These are phyloP conservation scores for Periconia macrospinosa DNA, from an alignment of 2,329 filamentous ascomycete genomes.

Conservation along the genomic window DNA sequence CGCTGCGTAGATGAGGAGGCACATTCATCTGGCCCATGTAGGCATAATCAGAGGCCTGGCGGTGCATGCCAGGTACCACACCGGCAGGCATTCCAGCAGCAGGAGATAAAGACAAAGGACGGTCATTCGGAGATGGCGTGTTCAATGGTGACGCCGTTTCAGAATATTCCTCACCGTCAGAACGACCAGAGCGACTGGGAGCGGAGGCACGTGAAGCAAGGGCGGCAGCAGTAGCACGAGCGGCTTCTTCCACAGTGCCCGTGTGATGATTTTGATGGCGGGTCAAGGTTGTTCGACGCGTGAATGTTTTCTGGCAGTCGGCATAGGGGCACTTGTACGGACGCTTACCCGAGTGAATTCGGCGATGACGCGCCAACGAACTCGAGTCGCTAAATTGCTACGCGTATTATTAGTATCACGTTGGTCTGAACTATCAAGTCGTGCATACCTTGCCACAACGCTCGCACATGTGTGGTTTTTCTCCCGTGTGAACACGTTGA, in stretches of 20 bases:
- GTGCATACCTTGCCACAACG: conserved; percentile 84
- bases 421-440: conserved; percentile 1
- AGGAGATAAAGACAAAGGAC: conserved; percentile 78
- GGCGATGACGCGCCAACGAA: conserved; percentile 86
- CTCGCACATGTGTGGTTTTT: conserved; percentile 98
- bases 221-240: conserved; percentile 83
- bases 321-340: conserved; percentile 98
- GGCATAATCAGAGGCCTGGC: conserved; percentile 68
- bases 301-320: conserved; percentile 98
- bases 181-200: conserved; percentile 58
- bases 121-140: conserved; percentile 81
- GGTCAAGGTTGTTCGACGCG: conserved; percentile 89
- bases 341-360: conserved; percentile 92
- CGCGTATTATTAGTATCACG: conserved; percentile 24
- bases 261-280: conserved; percentile 96
- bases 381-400: conserved; percentile 96
- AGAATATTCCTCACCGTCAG: conserved; percentile 71
- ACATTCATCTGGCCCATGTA: conserved; percentile 80
- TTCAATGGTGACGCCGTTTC: conserved; percentile 73
- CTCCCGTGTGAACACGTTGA: conserved; percentile 91
- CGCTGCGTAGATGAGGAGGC: conserved; percentile 77
- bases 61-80: conserved; percentile 68
- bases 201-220: conserved; percentile 62
- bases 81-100: conserved; percentile 68
- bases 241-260: conserved; percentile 91